phyloP scores from a whole-genome alignment of 495 filamentous ascomycete genomes.

The Xylaria cubensis region DNA sequence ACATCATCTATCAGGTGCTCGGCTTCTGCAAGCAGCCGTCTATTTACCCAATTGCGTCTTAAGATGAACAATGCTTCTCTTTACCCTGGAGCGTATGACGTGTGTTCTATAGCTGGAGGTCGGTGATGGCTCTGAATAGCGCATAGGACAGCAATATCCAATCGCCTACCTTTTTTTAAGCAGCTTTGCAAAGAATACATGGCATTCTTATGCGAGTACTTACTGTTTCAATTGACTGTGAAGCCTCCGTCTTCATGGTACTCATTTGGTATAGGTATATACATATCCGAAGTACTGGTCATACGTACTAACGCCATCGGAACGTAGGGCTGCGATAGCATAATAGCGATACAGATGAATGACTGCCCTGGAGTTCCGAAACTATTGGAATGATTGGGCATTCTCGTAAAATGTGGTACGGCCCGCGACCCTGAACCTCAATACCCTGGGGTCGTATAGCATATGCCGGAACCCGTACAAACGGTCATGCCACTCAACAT shows the following conservation, averaged over 20 bases:
- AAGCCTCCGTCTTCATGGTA: background rate
- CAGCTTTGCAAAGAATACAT: background rate
- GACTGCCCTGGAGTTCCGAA: background rate
- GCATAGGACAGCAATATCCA: background rate
- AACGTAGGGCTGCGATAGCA: background rate
- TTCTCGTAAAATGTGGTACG: background rate
- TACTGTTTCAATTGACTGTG: background rate
- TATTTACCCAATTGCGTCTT: background rate
- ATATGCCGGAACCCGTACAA: background rate
- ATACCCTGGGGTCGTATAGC: background rate
- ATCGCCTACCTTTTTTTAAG: background rate
- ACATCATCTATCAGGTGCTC: background rate
- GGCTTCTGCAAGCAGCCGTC: constrained; percentile 1
- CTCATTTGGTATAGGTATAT: background rate
- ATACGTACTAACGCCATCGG: background rate
- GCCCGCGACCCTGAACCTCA: background rate
- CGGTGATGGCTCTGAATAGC: background rate
- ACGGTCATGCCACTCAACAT: background rate
- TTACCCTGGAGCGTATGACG: no score
- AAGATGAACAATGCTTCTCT: background rate
- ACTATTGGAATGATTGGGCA: background rate
- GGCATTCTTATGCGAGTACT: background rate
- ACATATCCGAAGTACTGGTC: background rate
- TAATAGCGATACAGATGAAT: background rate
- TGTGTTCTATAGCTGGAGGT: background rate